phyloP scores from a whole-genome alignment of 139 green algal genomes.

The Micractinium sp. region DNA sequence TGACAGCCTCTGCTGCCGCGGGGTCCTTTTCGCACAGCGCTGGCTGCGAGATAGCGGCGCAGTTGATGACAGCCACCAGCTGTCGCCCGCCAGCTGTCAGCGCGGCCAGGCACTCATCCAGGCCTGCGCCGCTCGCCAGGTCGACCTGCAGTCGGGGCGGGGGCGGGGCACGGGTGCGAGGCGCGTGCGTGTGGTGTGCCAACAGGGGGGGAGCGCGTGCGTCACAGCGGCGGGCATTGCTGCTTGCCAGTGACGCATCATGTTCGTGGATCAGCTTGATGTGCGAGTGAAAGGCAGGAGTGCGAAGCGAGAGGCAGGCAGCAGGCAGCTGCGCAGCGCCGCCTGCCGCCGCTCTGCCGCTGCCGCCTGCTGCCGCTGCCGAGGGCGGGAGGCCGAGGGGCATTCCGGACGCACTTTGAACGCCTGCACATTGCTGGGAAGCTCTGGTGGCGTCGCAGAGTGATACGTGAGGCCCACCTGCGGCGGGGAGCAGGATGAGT shows the following conservation, averaged over 20 bases:
- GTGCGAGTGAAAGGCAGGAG: not conserved
- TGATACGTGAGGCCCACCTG: constrained; percentile 50
- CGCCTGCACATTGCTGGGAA: not conserved
- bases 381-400: not conserved
- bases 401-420: not conserved
- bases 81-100: constrained; percentile 16
- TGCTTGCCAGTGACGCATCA: not conserved
- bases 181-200: not conserved
- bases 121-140: constrained; percentile 55
- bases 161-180: not conserved
- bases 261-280: not conserved
- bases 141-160: constrained; percentile 42
- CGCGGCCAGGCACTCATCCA: constrained; percentile 48
- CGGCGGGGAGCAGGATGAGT: not conserved
- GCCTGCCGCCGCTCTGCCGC: not conserved
- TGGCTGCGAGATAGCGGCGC: constrained; percentile 68
- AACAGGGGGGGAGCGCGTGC: not conserved
- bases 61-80: constrained; percentile 70
- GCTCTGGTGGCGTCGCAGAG: constrained; percentile 13
- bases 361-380: not conserved
- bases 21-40: constrained; percentile 63
- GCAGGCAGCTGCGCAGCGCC: not conserved
- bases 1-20: constrained; percentile 53
- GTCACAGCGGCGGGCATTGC: not conserved
- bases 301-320: not conserved